Base-by-base conservation (phyloP, 371 early-diverging fungal species). In the Cokeromyces recurvatus region DNA sequence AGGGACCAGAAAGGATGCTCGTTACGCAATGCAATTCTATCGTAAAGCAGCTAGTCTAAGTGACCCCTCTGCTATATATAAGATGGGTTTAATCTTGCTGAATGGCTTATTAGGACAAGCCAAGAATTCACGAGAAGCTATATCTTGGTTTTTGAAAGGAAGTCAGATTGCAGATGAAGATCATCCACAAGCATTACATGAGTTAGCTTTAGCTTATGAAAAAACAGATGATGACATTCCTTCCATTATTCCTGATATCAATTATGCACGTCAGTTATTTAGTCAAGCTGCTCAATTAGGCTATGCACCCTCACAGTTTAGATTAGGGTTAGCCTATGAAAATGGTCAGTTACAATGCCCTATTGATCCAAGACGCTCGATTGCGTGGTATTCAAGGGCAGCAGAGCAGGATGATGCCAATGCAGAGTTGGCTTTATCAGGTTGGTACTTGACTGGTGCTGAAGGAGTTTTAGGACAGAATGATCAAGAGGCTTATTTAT, bases 361-460 rank as follows among this genome's bases (percentile, higher is more conserved):
- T 3, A 71, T 86, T 1, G 91, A 96, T 55, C 81, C 97, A 0
- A 72, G 84, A 27, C 64, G 86, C 36, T 92, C 94, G 5, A 93
- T 98, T 56, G 89, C 88, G 2, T 98, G 97, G 95, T 97, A 95
- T 70, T 87, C 92, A n/a, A 78, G 86, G 5, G 87, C 95, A 2
- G 94, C 94, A 7, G 86, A 92, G 45, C 84, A 90, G 55, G 84
- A 84, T 9, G 78, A 94, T 56, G 60, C 84, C 0, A 88, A 90
- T 23, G 82, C 87, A 1, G 86, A 87, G 52, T 64, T 93, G 20
- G 92, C 91, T 9, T 64, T 94, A 7, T 86, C 90, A 1, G 90
- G 90, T 0, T 94, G 93, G 92, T 92, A 89, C 52, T 67, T 92
- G 48, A 91, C 92, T 0, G 92, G 92, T 19, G 67, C 83, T 14